Base-by-base conservation (phyloP, 495 filamentous ascomycete genomes). In the Corynascus novoguineensis region DNA sequence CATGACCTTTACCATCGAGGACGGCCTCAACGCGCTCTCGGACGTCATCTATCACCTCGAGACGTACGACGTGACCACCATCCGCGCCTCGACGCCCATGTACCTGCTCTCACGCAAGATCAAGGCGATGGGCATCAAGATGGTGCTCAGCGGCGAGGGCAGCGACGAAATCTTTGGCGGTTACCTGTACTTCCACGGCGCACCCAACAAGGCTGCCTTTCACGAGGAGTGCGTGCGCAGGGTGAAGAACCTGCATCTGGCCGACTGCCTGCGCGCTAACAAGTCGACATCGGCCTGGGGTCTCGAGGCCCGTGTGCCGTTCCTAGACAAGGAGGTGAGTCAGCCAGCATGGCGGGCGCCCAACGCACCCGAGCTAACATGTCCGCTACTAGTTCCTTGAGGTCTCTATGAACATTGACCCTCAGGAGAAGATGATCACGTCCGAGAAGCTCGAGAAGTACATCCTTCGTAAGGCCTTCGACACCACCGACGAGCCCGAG, bases 281-380 rank as follows among this genome's bases (percentile, higher is more conserved):
- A 98, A 98, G 80, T 97, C 92, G 21, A 98, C 93, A 29, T 86
- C 89, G n/a, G 93, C 95, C 28, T 98, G 93, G 93, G 93, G 93
- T 68, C 84, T 98, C 38, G 93, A 98, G 78, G 93, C 93, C 49
- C 92, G 93, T 68, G 93, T 98, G 56, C 93, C 93, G 6, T 98
- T 98, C 83, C 79, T 98, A 40, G 93, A 98, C 75, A 96, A 97
- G 75, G 67, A 86, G 75, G 82, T 83, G 63, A 64, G 75, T 62
- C 11, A 14, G n/a, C 19, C 10, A 2, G 2, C n/a, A n/a, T n/a
- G n/a, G n/a, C n/a, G 5, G 42, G 2, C 24, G 6, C 11, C 3
- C 8, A 9, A 44, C 21, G 7, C 21, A 12, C 6, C 32, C 5
- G 25, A 22, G 7, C 48, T 25, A 22, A 37, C 31, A 50, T 15